A percentile compares a stretch with the other conserved stretches of the same genome.
Evolutionary conservation across 495 filamentous ascomycete species (phyloP).

Genomic region (Elaphomyces granulatus): DNA sequence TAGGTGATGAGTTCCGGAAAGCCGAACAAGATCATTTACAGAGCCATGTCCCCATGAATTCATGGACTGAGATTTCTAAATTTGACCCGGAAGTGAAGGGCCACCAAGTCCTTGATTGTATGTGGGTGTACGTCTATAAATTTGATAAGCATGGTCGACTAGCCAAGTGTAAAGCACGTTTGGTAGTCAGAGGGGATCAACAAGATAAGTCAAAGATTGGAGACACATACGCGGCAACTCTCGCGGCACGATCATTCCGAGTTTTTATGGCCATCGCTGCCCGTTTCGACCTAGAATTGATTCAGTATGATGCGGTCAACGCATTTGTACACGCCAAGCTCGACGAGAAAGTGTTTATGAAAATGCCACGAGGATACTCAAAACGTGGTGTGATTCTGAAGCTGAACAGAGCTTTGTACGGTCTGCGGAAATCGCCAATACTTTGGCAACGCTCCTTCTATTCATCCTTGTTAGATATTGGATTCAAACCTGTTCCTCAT

Average conservation of each 20-base stretch:
- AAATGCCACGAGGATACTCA: constrained; percentile 6
- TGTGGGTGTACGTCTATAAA: constrained; percentile 12
- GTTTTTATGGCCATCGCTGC: constrained; percentile 10
- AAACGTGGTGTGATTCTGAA: not conserved
- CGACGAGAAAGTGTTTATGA: constrained; percentile 7
- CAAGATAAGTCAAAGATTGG: constrained; percentile 4
- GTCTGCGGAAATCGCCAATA: constrained; percentile 9
- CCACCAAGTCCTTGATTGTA: constrained; percentile 3
- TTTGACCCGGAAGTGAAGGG: not conserved
- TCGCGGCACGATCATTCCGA: constrained; percentile 11
- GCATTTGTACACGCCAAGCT: constrained; percentile 15
- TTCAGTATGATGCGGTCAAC: constrained; percentile 12
- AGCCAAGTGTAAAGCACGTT: constrained; percentile 15
- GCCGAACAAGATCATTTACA: not conserved
- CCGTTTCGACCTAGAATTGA: constrained; percentile 7
- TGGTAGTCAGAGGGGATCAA: constrained; percentile 17
- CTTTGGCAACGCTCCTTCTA: constrained; percentile 13
- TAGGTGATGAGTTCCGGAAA: not conserved
- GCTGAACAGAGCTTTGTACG: constrained; percentile 11
- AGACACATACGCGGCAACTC: constrained; percentile 11
- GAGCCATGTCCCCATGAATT: constrained; percentile 1
- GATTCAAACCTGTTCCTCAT: constrained; percentile 7
- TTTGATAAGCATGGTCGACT: constrained; percentile 12
- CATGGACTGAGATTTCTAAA: not conserved
- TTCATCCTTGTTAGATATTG: constrained; percentile 7